phyloP scores from a whole-genome alignment of 495 filamentous ascomycete species.

The Tuber brumale region DNA sequence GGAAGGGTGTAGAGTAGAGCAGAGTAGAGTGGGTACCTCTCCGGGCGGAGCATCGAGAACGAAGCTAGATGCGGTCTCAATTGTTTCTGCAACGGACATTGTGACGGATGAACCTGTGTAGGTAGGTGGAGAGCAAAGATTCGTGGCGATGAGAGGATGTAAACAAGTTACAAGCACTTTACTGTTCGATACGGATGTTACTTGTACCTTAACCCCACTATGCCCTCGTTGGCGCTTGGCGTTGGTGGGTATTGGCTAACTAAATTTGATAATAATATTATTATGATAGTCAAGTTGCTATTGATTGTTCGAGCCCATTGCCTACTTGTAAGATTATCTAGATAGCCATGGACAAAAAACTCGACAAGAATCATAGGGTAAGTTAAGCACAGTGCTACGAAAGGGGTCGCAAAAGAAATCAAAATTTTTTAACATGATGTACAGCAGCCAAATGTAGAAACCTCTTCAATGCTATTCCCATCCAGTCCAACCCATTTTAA shows the following conservation, averaged over 20 bases:
- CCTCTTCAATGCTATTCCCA: background rate
- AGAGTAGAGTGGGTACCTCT: slow-evolving; percentile 61
- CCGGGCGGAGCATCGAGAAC: slow-evolving; percentile 92
- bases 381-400: background rate
- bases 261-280: background rate
- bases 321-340: no score
- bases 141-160: slow-evolving; percentile 10
- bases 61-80: slow-evolving; percentile 73
- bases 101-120: background rate
- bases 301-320: no score
- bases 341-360: no score
- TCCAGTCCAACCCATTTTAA: background rate
- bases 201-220: background rate
- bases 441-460: slow-evolving; percentile 3
- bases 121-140: background rate
- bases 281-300: background rate
- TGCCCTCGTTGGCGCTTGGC: background rate
- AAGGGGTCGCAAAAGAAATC: background rate
- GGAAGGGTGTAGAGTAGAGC: slow-evolving; percentile 2
- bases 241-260: background rate
- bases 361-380: no score
- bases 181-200: background rate
- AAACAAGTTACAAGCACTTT: slow-evolving; percentile 3
- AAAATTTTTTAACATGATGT: background rate
- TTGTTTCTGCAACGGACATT: slow-evolving; percentile 39